Percentiles rank a stretch among this genome's conserved stretches.
These are phyloP conservation scores for Penicillium verhagenii DNA, from an alignment of 495 filamentous ascomycete species.

Conservation along the genomic window DNA sequence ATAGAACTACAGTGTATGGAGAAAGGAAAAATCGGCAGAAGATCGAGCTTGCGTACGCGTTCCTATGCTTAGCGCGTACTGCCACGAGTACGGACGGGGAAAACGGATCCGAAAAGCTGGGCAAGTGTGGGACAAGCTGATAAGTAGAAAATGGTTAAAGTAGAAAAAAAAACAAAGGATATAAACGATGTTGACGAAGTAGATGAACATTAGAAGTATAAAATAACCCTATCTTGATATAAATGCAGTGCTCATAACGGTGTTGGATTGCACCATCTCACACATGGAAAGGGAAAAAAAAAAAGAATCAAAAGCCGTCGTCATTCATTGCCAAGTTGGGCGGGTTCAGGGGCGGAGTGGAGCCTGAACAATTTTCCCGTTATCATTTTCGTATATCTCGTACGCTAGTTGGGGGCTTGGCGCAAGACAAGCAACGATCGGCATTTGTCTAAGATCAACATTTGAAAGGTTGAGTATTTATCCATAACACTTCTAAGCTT, in stretches of 20 bases:
- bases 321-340: not conserved
- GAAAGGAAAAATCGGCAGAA: not conserved
- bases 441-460: too few relatives aligned
- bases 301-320: not conserved
- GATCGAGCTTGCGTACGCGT: slow-evolving; percentile 1
- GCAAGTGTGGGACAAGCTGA: too few relatives aligned
- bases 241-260: not conserved
- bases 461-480: too few relatives aligned
- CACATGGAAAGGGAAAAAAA: too few relatives aligned
- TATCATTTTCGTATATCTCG: slow-evolving; percentile 1
- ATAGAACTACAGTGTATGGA: not conserved
- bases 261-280: not conserved
- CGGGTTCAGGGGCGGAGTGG: not conserved
- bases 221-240: too few relatives aligned
- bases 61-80: not conserved
- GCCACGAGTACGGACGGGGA: not conserved
- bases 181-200: too few relatives aligned
- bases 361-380: not conserved
- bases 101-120: not conserved
- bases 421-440: not conserved
- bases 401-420: not conserved
- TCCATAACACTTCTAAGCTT: too few relatives aligned
- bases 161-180: too few relatives aligned
- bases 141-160: too few relatives aligned
- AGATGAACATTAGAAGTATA: too few relatives aligned